Conservation (phyloP, 1,139 yeast genomes). For the Saccharomyces hybrid region DNA sequence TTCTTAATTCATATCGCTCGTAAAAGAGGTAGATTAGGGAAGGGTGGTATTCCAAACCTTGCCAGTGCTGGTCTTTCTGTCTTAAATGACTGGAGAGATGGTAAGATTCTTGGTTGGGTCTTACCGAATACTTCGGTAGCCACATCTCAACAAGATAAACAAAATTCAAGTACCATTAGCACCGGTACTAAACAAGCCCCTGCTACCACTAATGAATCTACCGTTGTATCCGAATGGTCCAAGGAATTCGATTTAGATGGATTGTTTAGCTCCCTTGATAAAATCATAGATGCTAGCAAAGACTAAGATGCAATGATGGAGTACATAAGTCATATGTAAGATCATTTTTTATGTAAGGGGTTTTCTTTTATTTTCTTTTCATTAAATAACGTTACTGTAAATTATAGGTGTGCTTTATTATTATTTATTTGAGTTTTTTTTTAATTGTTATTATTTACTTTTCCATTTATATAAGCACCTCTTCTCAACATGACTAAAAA, state of each 20-base stretch:
- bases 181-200: slow-evolving; percentile 33
- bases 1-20: slow-evolving; percentile 90
- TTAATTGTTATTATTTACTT: not conserved
- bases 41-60: slow-evolving; percentile 87
- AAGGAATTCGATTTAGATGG: slow-evolving; percentile 89
- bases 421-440: not conserved
- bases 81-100: slow-evolving; percentile 95
- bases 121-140: slow-evolving; percentile 62
- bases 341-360: slow-evolving; percentile 1
- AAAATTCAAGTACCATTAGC: slow-evolving; percentile 22
- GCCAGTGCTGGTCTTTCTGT: slow-evolving; percentile 78
- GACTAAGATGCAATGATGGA: slow-evolving; percentile 18
- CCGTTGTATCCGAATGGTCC: slow-evolving; percentile 86
- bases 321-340: slow-evolving; percentile 1
- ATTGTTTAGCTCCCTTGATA: slow-evolving; percentile 42
- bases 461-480: slow-evolving; percentile 1
- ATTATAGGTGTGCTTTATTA: slow-evolving; percentile 1
- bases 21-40: slow-evolving; percentile 82
- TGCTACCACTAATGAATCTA: slow-evolving; percentile 58
- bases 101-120: slow-evolving; percentile 87
- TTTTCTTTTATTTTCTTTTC: not conserved
- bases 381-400: not conserved
- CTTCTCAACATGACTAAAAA: not conserved
- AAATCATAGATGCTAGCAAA: slow-evolving; percentile 20
- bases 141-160: slow-evolving; percentile 23